phyloP scores from a whole-genome alignment of 2,329 filamentous ascomycete genomes.

The Arthrocladium fulminans region DNA sequence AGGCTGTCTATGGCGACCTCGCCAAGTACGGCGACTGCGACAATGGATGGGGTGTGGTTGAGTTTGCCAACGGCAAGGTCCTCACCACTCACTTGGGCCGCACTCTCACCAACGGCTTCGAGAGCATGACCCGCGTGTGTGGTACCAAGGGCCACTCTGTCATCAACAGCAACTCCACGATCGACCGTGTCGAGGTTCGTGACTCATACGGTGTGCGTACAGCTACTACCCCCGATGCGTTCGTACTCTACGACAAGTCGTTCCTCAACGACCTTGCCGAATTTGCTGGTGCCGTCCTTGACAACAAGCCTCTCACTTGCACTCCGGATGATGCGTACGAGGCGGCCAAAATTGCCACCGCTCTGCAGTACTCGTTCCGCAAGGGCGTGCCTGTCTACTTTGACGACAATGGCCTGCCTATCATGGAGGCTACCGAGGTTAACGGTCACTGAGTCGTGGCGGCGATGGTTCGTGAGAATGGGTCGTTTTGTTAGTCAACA shows the following conservation, averaged over 20 bases:
- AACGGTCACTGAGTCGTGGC: conserved; percentile 8
- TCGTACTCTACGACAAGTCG: conserved; percentile 10
- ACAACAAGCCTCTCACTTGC: conserved; percentile 9
- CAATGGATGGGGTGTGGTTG: conserved; percentile 29
- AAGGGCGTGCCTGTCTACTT: conserved; percentile 11
- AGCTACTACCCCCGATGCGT: conserved; percentile 11
- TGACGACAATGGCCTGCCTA: conserved; percentile 11
- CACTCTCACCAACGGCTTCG: conserved; percentile 31
- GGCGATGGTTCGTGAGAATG: not conserved
- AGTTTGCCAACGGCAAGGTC: conserved; percentile 32
- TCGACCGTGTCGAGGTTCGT: conserved; percentile 11
- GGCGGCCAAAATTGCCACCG: conserved; percentile 10
- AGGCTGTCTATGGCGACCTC: conserved; percentile 25
- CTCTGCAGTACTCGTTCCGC: conserved; percentile 12
- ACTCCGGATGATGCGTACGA: conserved; percentile 11
- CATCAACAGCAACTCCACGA: conserved; percentile 10
- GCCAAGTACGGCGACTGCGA: conserved; percentile 19
- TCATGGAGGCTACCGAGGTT: conserved; percentile 9
- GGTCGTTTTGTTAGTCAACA: too few relatives aligned
- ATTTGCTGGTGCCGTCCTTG: conserved; percentile 10
- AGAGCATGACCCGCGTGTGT: conserved; percentile 28
- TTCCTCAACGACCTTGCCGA: conserved; percentile 13
- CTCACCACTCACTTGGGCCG: conserved; percentile 30
- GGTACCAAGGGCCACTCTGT: conserved; percentile 28
- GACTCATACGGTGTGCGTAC: conserved; percentile 10